A percentile compares a stretch with the other conserved stretches of the same genome.
Evolutionary conservation across 768 basidiomycete species (phyloP).

Genomic region (Lactarius vividus): DNA sequence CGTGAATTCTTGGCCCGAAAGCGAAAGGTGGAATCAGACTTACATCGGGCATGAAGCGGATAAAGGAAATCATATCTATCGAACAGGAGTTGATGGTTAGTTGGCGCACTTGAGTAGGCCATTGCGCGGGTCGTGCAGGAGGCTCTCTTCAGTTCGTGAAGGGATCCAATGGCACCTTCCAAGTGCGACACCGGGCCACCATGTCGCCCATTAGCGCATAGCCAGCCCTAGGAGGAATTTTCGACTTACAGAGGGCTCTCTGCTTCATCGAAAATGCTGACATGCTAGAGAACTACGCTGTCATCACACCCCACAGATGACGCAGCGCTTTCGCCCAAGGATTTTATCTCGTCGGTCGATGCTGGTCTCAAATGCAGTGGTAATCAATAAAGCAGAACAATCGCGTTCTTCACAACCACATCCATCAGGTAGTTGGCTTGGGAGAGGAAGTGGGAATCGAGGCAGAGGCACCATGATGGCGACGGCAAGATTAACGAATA

Average conservation of each 20-base stretch:
- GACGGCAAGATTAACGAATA: too few relatives aligned
- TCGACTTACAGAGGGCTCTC: background rate
- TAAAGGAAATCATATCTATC: slow-evolving; percentile 30
- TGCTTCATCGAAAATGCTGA: too few relatives aligned
- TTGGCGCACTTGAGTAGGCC: background rate
- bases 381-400: background rate
- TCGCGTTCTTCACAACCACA: background rate
- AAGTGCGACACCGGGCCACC: slow-evolving; percentile 4
- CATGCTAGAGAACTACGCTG: background rate
- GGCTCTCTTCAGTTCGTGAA: background rate
- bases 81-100: slow-evolving; percentile 25
- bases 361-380: background rate
- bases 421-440: background rate
- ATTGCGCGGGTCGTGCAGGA: background rate
- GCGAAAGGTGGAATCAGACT: slow-evolving; percentile 6
- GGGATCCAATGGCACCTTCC: background rate
- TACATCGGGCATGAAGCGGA: slow-evolving; percentile 33
- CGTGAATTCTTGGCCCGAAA: background rate
- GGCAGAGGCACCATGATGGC: background rate
- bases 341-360: background rate
- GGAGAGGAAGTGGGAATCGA: background rate
- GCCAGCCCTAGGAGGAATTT: background rate
- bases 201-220: background rate
- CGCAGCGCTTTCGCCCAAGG: background rate
- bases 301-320: background rate